A percentile compares a stretch with the other conserved stretches of the same genome.
Conservation (phyloP, 176 grass and related monocot genomes). For the sorghum (Sorghum bicolor) region Sorghum_bicolor_NCBIv3 NC_012870.2:58279501-58280000, state of each 20-base stretch:
- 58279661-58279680: conserved; percentile 98
- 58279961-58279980: background rate
- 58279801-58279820: background rate
- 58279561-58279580: conserved; percentile 58
- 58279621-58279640: conserved; percentile 97
- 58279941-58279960: background rate
- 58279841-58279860: conserved; percentile 6
- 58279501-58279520: conserved; percentile 85
- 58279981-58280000: conserved; percentile 16
- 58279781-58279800: background rate
- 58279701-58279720: conserved; percentile 49
- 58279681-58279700: conserved; percentile 77
- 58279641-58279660: conserved; percentile 90
- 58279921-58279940: background rate
- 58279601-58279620: conserved; percentile 96
- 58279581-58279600: conserved; percentile 83
- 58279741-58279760: conserved; percentile 21
- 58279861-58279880: background rate
- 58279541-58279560: conserved; percentile 68
- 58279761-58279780: background rate
- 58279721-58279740: background rate
- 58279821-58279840: background rate
- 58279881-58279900: conserved; percentile 9
- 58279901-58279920: conserved; percentile 9
- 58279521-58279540: conserved; percentile 88